Evolutionary conservation across 2,329 filamentous ascomycete genomes (phyloP).

Genomic region (Myriosclerotinia curreyana): DNA sequence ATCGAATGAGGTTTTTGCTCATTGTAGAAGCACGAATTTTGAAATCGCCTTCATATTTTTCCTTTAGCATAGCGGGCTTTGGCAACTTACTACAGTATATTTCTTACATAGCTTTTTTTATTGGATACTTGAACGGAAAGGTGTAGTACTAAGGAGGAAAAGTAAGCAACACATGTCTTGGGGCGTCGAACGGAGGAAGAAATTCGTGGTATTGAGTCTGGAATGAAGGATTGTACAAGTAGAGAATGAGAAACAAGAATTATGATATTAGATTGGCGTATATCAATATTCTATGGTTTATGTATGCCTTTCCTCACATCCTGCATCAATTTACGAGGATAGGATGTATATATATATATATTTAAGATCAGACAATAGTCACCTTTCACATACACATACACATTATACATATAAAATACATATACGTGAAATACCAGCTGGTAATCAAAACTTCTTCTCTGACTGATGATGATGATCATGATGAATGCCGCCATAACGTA

Average conservation of each 20-base stretch:
- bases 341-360: neutral
- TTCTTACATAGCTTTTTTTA: conserved; percentile 9
- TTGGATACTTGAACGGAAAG: conserved; percentile 6
- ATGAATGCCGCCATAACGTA: neutral
- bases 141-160: conserved; percentile 8
- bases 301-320: neutral
- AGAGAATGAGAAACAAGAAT: conserved; percentile 1
- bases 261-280: conserved; percentile 1
- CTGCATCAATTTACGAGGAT: neutral
- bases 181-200: conserved; percentile 1
- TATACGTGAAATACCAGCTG: neutral
- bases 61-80: conserved; percentile 3
- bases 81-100: neutral
- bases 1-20: conserved; percentile 25
- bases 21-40: neutral
- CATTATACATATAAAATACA: neutral
- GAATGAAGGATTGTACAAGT: conserved; percentile 1
- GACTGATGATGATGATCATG: neutral
- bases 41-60: neutral
- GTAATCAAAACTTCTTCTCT: too few relatives aligned
- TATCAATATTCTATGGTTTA: neutral
- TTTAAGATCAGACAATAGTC: too few relatives aligned
- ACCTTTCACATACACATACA: neutral
- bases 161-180: neutral
- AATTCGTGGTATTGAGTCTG: neutral